Percentiles rank a stretch among this genome's conserved stretches.
phyloP scores from a whole-genome alignment of 208 protist genomes.

The Tritrichomonas musculus region DNA sequence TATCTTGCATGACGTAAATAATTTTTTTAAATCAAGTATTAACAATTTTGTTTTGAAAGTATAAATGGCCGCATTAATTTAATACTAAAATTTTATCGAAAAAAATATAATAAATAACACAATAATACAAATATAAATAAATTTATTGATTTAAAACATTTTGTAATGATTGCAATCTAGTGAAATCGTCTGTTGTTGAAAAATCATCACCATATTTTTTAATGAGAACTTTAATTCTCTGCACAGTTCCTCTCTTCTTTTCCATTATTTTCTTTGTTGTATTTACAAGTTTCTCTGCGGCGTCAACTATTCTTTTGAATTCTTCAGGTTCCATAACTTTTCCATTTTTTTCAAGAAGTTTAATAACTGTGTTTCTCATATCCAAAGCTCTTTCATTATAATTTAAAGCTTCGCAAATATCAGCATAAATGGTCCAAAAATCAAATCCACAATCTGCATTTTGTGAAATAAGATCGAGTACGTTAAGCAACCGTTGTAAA shows the following conservation, averaged over 20 bases:
- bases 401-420: neutral
- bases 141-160: too few species aligned
- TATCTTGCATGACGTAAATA: too few species aligned
- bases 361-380: slow-evolving; percentile 5
- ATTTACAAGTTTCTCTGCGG: neutral
- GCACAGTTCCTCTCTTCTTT: neutral
- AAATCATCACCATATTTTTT: slow-evolving; percentile 2
- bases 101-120: too few species aligned
- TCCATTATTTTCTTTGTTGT: neutral
- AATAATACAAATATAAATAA: too few species aligned
- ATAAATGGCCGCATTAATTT: too few species aligned
- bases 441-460: slow-evolving; percentile 31
- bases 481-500: neutral
- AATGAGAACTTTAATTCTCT: neutral
- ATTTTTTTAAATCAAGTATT: too few species aligned
- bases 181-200: neutral
- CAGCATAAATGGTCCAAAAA: slow-evolving; percentile 25
- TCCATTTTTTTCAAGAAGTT: neutral
- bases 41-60: too few species aligned
- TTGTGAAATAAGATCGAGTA: neutral
- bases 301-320: neutral
- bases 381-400: neutral
- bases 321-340: neutral
- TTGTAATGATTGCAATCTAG: neutral
- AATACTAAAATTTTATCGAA: too few species aligned